These are phyloP conservation scores for Microcyclospora tardicrescens DNA, from an alignment of 2,329 filamentous ascomycete species.

Conservation along the genomic window DNA sequence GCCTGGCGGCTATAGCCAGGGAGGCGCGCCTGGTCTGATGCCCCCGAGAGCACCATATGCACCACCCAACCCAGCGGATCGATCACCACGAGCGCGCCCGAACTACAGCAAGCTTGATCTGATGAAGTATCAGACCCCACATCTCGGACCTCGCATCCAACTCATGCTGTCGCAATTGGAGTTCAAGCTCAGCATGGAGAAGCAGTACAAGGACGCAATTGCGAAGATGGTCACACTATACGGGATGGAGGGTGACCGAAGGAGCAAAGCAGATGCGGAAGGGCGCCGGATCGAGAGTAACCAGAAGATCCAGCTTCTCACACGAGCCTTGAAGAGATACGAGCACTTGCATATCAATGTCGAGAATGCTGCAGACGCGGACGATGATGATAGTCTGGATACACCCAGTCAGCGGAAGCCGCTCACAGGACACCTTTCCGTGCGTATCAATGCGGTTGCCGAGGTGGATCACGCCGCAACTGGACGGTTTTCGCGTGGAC, in stretches of 20 bases:
- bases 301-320: constrained; percentile 91
- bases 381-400: constrained; percentile 91
- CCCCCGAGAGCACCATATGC: constrained; percentile 69
- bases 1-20: constrained; percentile 43
- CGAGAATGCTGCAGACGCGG: constrained; percentile 20
- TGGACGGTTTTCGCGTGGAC: constrained; percentile 72
- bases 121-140: constrained; percentile 95
- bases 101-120: constrained; percentile 97
- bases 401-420: constrained; percentile 90
- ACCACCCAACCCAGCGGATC: constrained; percentile 53
- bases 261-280: constrained; percentile 87
- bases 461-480: constrained; percentile 86
- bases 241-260: constrained; percentile 91
- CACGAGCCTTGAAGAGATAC: constrained; percentile 91
- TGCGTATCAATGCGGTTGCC: constrained; percentile 77
- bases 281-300: constrained; percentile 85
- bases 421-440: constrained; percentile 77
- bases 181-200: constrained; percentile 97
- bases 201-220: constrained; percentile 96
- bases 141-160: constrained; percentile 93
- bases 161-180: constrained; percentile 97
- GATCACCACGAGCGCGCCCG: constrained; percentile 60
- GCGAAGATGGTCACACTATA: constrained; percentile 99
- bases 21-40: constrained; percentile 60
- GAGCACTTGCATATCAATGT: constrained; percentile 94